These are phyloP conservation scores for Vinca minor DNA, from an alignment of 257 asterid species.

Conservation along the genomic window DNA sequence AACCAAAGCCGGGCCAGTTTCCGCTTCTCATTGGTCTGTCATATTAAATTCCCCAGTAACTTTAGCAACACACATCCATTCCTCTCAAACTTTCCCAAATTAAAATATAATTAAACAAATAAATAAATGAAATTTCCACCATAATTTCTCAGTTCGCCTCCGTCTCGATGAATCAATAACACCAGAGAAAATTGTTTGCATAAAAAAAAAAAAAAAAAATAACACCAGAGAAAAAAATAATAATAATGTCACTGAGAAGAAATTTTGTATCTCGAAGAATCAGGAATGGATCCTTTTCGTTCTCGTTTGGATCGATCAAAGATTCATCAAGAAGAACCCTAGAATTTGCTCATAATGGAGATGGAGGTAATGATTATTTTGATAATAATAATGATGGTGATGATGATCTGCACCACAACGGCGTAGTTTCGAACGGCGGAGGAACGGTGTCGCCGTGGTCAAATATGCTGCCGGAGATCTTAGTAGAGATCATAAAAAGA, in stretches of 20 bases:
- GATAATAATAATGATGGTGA: not conserved
- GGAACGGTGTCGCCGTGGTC: conserved; percentile 45
- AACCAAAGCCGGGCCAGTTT: not conserved
- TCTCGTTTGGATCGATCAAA: conserved; percentile 43
- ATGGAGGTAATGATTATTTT: not conserved
- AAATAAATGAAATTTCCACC: not conserved
- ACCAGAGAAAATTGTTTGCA: too few relatives aligned
- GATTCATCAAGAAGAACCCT: conserved; percentile 29
- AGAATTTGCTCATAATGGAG: conserved; percentile 14
- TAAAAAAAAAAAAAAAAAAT: too few relatives aligned
- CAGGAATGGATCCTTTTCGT: conserved; percentile 45
- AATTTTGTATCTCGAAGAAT: conserved; percentile 66
- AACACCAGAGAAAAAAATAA: too few relatives aligned
- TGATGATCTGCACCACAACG: conserved; percentile 19
- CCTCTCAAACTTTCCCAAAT: conserved; percentile 8
- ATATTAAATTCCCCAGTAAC: not conserved
- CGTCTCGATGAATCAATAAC: not conserved
- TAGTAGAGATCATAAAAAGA: conserved; percentile 61
- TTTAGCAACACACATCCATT: not conserved
- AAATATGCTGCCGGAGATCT: conserved; percentile 70
- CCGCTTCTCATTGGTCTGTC: conserved; percentile 8
- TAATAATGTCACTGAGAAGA: conserved; percentile 48
- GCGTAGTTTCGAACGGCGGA: conserved; percentile 24
- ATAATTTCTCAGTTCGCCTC: not conserved
- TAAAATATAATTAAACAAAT: not conserved